Evolutionary conservation across 2,329 filamentous ascomycete genomes (phyloP).

Genomic region (Colletotrichum melonis): DNA sequence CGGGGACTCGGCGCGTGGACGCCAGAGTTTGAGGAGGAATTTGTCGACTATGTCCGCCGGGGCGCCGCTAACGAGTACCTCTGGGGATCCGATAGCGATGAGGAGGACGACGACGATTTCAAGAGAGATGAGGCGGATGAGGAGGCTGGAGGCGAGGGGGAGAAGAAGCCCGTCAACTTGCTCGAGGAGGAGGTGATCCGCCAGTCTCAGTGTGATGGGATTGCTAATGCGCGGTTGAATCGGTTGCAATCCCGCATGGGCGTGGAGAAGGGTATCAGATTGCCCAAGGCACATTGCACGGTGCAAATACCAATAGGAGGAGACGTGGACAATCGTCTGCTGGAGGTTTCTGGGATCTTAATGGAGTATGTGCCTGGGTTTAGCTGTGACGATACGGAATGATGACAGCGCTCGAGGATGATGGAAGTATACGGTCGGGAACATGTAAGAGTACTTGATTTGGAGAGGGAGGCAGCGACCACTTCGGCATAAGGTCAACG

Average conservation of each 20-base stretch:
- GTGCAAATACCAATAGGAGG: neutral
- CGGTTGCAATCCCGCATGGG: neutral
- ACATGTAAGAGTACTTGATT: too few species aligned
- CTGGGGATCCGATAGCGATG: neutral
- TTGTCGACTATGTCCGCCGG: constrained; percentile 17
- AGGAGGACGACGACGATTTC: neutral
- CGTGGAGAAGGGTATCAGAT: constrained; percentile 1
- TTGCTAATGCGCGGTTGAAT: neutral
- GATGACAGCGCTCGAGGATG: neutral
- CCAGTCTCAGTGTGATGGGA: constrained; percentile 16
- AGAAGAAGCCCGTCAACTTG: neutral
- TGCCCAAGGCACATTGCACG: constrained; percentile 6
- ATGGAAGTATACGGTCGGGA: too few species aligned
- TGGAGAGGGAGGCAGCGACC: too few species aligned
- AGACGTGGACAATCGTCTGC: constrained; percentile 1
- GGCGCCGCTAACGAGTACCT: constrained; percentile 20
- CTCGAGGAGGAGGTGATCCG: constrained; percentile 21
- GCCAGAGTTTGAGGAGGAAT: constrained; percentile 22
- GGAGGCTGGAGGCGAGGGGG: neutral
- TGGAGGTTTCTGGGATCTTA: constrained; percentile 5
- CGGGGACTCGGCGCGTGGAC: constrained; percentile 15
- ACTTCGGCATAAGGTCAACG: too few species aligned
- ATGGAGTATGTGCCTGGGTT: constrained; percentile 19
- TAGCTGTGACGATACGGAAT: constrained; percentile 9
- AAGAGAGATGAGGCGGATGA: neutral